Evolutionary conservation across 129 eudicot genomes (phyloP).

Genomic region (Flaveria trinervia): DNA sequence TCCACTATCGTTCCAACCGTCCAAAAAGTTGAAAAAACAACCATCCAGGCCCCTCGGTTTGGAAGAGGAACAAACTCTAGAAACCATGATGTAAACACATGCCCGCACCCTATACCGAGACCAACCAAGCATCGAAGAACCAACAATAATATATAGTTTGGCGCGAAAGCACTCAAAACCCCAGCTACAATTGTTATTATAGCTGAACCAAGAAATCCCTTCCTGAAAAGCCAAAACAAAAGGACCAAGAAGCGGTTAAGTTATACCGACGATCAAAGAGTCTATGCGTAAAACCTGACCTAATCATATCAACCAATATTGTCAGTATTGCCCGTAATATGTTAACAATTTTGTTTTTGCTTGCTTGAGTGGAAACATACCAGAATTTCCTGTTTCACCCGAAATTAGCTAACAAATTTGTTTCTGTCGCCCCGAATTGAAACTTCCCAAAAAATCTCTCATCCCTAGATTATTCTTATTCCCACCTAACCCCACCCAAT

Average conservation of each 20-base stretch:
- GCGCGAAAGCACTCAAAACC: slow-evolving; percentile 63
- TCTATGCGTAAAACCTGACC: neutral
- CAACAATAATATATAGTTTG: slow-evolving; percentile 55
- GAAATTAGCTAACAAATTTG: too few species aligned
- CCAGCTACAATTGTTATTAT: slow-evolving; percentile 53
- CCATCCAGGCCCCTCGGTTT: slow-evolving; percentile 77
- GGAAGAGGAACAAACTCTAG: slow-evolving; percentile 77
- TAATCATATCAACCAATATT: neutral
- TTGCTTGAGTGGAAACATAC: too few species aligned
- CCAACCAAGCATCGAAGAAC: slow-evolving; percentile 65
- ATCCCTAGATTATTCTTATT: too few species aligned
- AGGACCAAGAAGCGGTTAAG: neutral
- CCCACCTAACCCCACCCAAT: too few species aligned
- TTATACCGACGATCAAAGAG: slow-evolving; percentile 1
- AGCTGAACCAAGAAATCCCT: slow-evolving; percentile 70
- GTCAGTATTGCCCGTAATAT: neutral
- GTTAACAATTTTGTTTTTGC: neutral
- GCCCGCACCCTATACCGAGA: slow-evolving; percentile 76
- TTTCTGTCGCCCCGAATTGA: neutral
- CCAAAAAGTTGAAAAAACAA: slow-evolving; percentile 73
- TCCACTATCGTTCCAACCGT: slow-evolving; percentile 75
- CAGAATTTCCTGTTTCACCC: too few species aligned
- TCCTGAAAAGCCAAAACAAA: slow-evolving; percentile 45
- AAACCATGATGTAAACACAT: slow-evolving; percentile 75
- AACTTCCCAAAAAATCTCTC: neutral